These are phyloP conservation scores for Solanum ossicruentum DNA, from an alignment of 257 asterid species.

Conservation along the genomic window DNA sequence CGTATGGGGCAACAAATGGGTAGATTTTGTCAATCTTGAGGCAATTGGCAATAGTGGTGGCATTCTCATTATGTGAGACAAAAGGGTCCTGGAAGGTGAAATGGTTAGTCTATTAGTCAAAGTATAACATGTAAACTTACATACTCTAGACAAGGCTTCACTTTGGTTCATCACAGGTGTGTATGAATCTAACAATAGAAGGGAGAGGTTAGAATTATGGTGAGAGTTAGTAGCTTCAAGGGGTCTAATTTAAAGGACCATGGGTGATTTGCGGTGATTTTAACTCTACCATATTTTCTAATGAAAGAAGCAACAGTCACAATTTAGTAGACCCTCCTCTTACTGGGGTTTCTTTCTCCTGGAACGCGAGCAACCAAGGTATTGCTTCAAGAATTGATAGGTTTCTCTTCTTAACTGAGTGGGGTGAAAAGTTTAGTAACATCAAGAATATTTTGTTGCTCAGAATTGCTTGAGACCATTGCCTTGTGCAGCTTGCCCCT, in stretches of 20 bases:
- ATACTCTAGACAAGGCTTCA: neutral
- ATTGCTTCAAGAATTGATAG: neutral
- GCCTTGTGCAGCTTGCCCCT: neutral
- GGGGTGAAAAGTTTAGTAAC: neutral
- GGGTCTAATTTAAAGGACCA: neutral
- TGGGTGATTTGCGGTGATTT: neutral
- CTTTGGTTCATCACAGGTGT: neutral
- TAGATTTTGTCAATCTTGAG: neutral
- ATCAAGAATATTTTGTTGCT: too few species aligned
- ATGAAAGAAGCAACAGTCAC: neutral
- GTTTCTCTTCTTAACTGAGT: neutral
- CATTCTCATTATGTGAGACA: too few species aligned
- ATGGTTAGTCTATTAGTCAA: neutral
- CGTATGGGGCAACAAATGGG: too few species aligned
- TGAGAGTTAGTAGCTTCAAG: neutral
- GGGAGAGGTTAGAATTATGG: neutral
- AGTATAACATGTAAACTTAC: neutral
- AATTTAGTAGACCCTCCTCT: neutral
- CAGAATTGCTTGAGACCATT: neutral
- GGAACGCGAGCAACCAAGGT: neutral
- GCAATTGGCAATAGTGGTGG: neutral
- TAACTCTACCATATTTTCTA: neutral
- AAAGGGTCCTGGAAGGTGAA: neutral
- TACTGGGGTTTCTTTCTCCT: neutral
- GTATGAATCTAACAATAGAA: neutral